phyloP scores from a whole-genome alignment of 2,329 filamentous ascomycete genomes.

The Penicillium brevicompactum region DNA sequence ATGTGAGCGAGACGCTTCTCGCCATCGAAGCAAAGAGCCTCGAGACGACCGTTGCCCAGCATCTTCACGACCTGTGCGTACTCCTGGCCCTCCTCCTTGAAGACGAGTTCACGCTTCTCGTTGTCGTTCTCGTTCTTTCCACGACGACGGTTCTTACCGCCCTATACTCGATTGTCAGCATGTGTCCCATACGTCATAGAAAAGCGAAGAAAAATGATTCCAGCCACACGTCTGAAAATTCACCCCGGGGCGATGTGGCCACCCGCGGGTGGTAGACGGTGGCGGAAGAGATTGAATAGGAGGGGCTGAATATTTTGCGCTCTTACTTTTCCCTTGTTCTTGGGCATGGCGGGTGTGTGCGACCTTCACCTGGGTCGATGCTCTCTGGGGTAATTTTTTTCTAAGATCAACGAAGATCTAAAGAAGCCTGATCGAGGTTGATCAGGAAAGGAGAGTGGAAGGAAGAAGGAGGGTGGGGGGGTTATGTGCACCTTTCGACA shows the following conservation, averaged over 20 bases:
- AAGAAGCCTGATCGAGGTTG: slow-evolving; percentile 15
- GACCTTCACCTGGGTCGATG: slow-evolving; percentile 30
- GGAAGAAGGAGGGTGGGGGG: slow-evolving; percentile 19
- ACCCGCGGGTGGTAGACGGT: slow-evolving; percentile 8
- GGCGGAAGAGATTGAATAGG: slow-evolving; percentile 25
- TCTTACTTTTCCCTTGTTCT: slow-evolving; percentile 98
- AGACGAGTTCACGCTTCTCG: slow-evolving; percentile 96
- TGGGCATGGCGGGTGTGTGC: slow-evolving; percentile 71
- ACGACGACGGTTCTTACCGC: slow-evolving; percentile 96
- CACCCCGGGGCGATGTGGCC: background rate
- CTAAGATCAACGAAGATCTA: slow-evolving; percentile 21
- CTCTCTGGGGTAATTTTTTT: slow-evolving; percentile 17
- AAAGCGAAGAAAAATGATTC: background rate
- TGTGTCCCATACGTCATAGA: slow-evolving; percentile 13
- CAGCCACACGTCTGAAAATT: background rate
- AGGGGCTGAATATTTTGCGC: slow-evolving; percentile 29
- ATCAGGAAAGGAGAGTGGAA: slow-evolving; percentile 12
- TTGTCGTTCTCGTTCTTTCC: slow-evolving; percentile 99
- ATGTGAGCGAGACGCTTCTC: slow-evolving; percentile 81
- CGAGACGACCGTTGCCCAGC: slow-evolving; percentile 91
- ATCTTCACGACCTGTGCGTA: slow-evolving; percentile 91
- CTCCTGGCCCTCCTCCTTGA: slow-evolving; percentile 97
- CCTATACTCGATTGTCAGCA: slow-evolving; percentile 59
- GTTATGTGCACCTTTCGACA: slow-evolving; percentile 13
- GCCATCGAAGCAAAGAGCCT: slow-evolving; percentile 94